Percentiles rank a stretch among this genome's conserved stretches.
phyloP scores from a whole-genome alignment of 2,329 filamentous ascomycete species.

The Diaporthe humulicola region DNA sequence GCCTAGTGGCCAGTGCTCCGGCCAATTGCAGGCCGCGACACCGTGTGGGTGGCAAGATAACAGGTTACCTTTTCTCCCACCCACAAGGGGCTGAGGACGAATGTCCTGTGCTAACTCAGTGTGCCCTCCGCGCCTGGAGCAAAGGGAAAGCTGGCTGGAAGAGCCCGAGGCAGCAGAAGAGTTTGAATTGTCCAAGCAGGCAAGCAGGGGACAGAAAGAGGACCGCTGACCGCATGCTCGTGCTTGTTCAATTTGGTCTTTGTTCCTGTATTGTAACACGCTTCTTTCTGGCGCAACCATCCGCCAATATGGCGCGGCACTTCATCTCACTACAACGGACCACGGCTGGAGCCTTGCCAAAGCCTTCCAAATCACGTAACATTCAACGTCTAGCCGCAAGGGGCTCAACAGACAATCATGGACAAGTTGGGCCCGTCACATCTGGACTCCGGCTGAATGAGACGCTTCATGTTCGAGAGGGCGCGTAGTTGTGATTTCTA shows the following conservation, averaged over 20 bases:
- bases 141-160: constrained; percentile 7
- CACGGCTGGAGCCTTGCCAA: constrained; percentile 7
- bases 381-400: neutral
- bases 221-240: neutral
- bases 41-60: neutral
- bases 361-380: neutral
- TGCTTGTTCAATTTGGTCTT: neutral
- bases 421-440: neutral
- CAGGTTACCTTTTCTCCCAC: neutral
- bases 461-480: neutral
- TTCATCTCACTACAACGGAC: neutral
- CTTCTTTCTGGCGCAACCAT: neutral
- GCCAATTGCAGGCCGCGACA: constrained; percentile 21
- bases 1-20: constrained; percentile 28
- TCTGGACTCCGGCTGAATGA: no score
- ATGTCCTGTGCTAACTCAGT: neutral
- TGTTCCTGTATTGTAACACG: neutral
- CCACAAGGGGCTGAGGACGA: accelerated
- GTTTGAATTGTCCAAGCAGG: neutral
- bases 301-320: neutral
- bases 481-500: neutral
- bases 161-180: neutral
- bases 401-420: neutral
- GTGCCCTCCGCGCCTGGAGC: neutral
- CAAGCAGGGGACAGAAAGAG: neutral